Percentiles rank a stretch among this genome's conserved stretches.
Conservation (phyloP, 495 filamentous ascomycete genomes). For the Aspergillus biplanus region DNA sequence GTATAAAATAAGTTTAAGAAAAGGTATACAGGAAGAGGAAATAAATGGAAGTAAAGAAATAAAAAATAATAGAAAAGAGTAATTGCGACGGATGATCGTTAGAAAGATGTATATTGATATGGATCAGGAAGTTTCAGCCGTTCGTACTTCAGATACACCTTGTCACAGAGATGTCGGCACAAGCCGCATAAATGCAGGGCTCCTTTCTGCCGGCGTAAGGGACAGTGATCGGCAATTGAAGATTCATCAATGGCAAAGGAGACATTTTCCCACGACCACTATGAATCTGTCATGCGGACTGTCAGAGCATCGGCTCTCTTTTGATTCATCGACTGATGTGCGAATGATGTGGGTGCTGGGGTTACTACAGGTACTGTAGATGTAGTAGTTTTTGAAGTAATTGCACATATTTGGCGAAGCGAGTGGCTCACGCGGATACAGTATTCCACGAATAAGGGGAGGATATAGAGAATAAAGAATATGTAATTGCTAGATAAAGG, state of each 20-base stretch:
- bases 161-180: neutral
- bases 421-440: neutral
- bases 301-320: conserved; percentile 61
- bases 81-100: conserved; percentile 9
- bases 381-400: conserved; percentile 76
- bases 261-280: conserved; percentile 67
- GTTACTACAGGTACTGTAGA: conserved; percentile 71
- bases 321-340: conserved; percentile 65
- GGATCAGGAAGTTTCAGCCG: neutral
- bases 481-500: neutral
- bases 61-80: conserved; percentile 5
- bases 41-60: neutral
- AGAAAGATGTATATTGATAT: neutral
- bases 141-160: neutral
- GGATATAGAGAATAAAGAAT: conserved; percentile 9
- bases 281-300: conserved; percentile 79
- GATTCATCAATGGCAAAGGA: conserved; percentile 48
- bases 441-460: conserved; percentile 2
- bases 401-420: conserved; percentile 66
- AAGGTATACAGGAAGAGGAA: neutral
- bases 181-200: conserved; percentile 1
- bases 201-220: neutral
- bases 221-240: conserved; percentile 11
- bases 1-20: conserved; percentile 2
- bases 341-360: conserved; percentile 70